These are phyloP conservation scores for Cutaneotrichosporon sp. DNA, from an alignment of 1,284 basidiomycete species.

Conservation along the genomic window DNA sequence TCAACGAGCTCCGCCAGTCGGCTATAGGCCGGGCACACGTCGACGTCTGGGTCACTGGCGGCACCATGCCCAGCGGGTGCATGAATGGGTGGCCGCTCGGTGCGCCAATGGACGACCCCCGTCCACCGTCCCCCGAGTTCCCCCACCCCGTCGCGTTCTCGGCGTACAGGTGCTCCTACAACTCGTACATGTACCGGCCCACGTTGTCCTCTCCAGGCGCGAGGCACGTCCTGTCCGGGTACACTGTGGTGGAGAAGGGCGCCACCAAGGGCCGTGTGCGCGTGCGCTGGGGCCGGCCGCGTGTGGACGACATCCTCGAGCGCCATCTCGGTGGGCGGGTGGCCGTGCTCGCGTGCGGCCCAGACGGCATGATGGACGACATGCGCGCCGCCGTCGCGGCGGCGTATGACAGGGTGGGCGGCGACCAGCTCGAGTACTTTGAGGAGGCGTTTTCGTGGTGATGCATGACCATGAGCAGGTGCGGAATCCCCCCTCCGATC, in stretches of 20 bases:
- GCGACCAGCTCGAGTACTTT: conserved; percentile 32
- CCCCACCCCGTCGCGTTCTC: neutral
- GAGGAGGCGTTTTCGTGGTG: conserved; percentile 12
- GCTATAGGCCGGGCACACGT: conserved; percentile 13
- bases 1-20: conserved; percentile 24
- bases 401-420: conserved; percentile 27
- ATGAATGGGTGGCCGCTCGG: neutral
- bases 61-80: neutral
- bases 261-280: neutral
- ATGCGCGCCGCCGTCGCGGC: conserved; percentile 24
- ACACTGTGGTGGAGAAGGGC: neutral
- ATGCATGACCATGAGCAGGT: no score
- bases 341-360: conserved; percentile 38
- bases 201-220: neutral
- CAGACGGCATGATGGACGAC: conserved; percentile 40
- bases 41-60: conserved; percentile 18
- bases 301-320: conserved; percentile 23
- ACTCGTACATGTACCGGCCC: neutral
- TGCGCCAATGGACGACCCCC: neutral
- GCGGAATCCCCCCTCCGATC: no score
- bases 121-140: neutral
- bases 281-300: conserved; percentile 28
- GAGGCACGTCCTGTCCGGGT: neutral
- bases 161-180: neutral
- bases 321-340: conserved; percentile 20